Evolutionary conservation across 2,329 filamentous ascomycete species (phyloP), one percentile per base, ranked within the genome.

Genomic region (Aspergillus flavus): DNA sequence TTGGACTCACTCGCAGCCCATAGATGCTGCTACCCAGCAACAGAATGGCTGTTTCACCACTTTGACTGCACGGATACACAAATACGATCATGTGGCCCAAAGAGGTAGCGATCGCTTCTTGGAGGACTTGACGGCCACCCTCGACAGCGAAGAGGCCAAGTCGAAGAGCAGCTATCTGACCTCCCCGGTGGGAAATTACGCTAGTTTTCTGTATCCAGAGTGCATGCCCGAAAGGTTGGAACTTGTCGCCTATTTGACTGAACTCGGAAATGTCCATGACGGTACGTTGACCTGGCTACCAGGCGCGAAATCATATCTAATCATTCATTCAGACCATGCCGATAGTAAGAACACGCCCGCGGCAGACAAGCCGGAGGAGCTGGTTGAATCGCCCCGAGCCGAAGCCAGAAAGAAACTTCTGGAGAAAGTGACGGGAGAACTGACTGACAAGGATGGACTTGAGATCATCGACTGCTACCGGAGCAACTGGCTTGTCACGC

Each of bases 401-500:
- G 62, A 43, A 32, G 59, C 60, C 30, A 39, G 59, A 26, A 62
- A 60, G 21, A 48, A 59, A 34, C 60, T 64, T 6, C 53, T 64
- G 21, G 57, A 62, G 10, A 64, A 64, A 28, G 63, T 59, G 2
- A 59, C 62, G 46, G 53, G 50, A 2, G 60, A 62, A 28, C 45
- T 64, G 23, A 59, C 63, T n/a, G 63, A 64, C 26, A 64, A 54
- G 39, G 60, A 64, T 36, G 63, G 63, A 19, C 61, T 59, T 30
- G 63, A 64, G 34, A 64, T 64, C 57, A 64, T 64, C 46, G 63
- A 64, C 45, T 53, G 60, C 57, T 64, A 64, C 53, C 59, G 60
- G 10, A 64, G 60, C 39, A 64, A 58, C 43, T 64, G 63, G 63
- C 60, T 62, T n/a, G 60, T 62, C 10, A 59, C 63, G 2, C 60